phyloP scores from a whole-genome alignment of 495 filamentous ascomycete genomes.

The Tuber indicum region DNA sequence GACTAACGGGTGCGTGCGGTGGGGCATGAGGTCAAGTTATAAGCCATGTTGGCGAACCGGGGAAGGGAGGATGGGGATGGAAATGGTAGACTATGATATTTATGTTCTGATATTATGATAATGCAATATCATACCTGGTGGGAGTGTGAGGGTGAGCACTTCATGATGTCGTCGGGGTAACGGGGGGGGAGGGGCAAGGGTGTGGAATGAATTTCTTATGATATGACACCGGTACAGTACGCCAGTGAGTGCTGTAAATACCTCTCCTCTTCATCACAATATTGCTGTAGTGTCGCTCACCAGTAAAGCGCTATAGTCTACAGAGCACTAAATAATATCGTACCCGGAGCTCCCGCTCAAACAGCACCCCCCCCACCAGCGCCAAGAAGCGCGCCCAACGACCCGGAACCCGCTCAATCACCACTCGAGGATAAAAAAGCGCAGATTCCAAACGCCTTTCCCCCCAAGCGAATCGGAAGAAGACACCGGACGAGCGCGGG shows the following conservation, averaged over 20 bases:
- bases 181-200: not conserved
- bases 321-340: not conserved
- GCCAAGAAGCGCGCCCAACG: constrained; percentile 22
- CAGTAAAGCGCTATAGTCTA: not conserved
- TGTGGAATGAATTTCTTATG: not conserved
- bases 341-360: not conserved
- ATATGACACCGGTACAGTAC: too few species aligned
- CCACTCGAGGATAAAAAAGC: constrained; percentile 10
- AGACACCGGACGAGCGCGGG: constrained; percentile 40
- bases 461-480: constrained; percentile 12
- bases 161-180: not conserved
- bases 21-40: too few species aligned
- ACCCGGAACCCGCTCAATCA: not conserved
- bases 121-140: too few species aligned
- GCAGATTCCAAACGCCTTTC: constrained; percentile 1
- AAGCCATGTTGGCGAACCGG: too few species aligned
- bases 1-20: too few species aligned
- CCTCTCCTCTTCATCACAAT: not conserved
- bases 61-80: too few species aligned
- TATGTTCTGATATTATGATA: too few species aligned
- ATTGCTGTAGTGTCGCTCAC: not conserved
- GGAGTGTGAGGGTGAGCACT: not conserved
- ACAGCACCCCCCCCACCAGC: constrained; percentile 10
- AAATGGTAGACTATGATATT: too few species aligned
- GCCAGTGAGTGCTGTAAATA: not conserved